Evolutionary conservation across 352 stramenopile genomes (phyloP).

Genomic region (Phytophthora kernoviae): DNA sequence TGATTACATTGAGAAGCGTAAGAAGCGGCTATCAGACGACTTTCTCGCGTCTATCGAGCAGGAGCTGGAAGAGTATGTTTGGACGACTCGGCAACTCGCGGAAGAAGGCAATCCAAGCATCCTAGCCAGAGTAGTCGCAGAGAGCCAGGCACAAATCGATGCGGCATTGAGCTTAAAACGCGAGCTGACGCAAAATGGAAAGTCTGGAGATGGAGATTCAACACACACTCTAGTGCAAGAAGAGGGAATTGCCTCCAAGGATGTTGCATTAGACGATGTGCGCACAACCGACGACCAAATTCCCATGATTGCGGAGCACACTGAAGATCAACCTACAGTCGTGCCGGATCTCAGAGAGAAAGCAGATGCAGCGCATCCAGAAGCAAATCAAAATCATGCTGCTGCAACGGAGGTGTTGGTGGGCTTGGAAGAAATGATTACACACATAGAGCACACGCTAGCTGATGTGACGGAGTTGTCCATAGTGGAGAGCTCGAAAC

Average conservation of each 20-base stretch:
- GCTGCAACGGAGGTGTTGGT: slow-evolving; percentile 19
- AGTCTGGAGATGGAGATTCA: neutral
- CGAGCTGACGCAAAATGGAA: slow-evolving; percentile 4
- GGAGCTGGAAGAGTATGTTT: slow-evolving; percentile 44
- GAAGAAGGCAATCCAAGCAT: slow-evolving; percentile 7
- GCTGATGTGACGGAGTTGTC: slow-evolving; percentile 11
- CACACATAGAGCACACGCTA: slow-evolving; percentile 29
- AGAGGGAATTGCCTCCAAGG: neutral
- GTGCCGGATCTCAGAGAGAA: slow-evolving; percentile 4
- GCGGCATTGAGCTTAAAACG: slow-evolving; percentile 10
- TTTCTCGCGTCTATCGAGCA: slow-evolving; percentile 42
- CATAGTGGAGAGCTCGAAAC: neutral
- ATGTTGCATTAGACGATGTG: neutral
- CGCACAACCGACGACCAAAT: no score
- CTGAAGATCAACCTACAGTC: neutral
- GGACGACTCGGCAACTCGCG: slow-evolving; percentile 19
- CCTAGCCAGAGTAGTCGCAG: slow-evolving; percentile 3
- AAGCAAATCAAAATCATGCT: slow-evolving; percentile 7
- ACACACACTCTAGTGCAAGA: no score
- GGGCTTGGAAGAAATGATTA: slow-evolving; percentile 5
- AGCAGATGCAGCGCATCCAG: neutral
- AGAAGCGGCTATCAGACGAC: slow-evolving; percentile 32
- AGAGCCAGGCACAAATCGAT: slow-evolving; percentile 12
- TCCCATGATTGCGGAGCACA: neutral
- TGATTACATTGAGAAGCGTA: slow-evolving; percentile 45